A percentile compares a stretch with the other conserved stretches of the same genome.
phyloP scores from a whole-genome alignment of 148 eudicot species.

The Fagopyrum tataricum region DNA sequence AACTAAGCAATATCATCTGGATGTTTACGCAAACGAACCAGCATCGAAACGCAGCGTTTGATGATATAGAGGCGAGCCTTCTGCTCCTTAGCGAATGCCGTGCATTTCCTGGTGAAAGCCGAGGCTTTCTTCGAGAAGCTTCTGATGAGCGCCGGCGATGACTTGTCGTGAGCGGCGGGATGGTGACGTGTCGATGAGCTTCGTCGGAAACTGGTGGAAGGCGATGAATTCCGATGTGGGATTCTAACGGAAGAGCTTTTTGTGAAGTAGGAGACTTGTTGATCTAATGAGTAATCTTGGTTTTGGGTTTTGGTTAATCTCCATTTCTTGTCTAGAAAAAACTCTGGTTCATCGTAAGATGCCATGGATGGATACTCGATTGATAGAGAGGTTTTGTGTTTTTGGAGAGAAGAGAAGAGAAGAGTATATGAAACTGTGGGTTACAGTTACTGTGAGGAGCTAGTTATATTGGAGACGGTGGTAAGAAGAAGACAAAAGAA shows the following conservation, averaged over 20 bases:
- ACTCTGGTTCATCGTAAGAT: neutral
- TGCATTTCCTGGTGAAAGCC: neutral
- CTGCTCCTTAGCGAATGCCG: constrained; percentile 1
- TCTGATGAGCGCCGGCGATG: neutral
- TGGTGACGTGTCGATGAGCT: neutral
- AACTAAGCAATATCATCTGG: neutral
- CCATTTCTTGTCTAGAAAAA: neutral
- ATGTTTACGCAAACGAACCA: neutral
- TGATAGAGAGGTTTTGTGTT: neutral
- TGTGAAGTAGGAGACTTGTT: neutral
- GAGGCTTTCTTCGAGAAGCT: neutral
- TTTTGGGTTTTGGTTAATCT: neutral
- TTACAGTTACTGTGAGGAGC: neutral
- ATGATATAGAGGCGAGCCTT: constrained; percentile 5
- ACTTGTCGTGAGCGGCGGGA: neutral
- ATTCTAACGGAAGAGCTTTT: neutral
- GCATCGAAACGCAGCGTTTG: constrained; percentile 12
- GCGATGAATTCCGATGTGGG: neutral
- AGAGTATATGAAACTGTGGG: neutral
- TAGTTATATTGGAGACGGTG: neutral
- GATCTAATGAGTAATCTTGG: neutral
- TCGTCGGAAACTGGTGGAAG: neutral
- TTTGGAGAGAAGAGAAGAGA: neutral
- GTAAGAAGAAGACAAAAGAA: neutral
- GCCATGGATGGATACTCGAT: neutral